Evolutionary conservation across 331 rosid genomes (phyloP).

Genomic region (Erythrophleum ivorense): DNA sequence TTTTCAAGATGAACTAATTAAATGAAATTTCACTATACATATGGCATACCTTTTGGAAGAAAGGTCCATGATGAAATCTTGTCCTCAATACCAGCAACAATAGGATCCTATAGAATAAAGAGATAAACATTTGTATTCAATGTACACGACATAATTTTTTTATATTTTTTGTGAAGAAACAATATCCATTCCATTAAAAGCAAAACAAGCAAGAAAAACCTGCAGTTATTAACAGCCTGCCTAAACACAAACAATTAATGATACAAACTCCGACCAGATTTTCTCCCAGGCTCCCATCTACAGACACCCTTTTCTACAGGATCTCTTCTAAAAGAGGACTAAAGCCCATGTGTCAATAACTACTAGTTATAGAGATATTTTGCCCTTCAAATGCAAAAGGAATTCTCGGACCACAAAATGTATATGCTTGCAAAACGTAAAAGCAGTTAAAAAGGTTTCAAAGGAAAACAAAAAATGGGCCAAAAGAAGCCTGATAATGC

Average conservation of each 20-base stretch:
- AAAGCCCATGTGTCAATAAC: slow-evolving; percentile 8
- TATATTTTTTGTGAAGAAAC: not conserved
- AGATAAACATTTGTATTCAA: slow-evolving; percentile 19
- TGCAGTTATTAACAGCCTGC: slow-evolving; percentile 7
- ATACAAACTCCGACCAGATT: slow-evolving; percentile 27
- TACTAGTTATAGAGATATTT: not conserved
- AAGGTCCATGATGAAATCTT: slow-evolving; percentile 95
- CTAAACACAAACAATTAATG: slow-evolving; percentile 12
- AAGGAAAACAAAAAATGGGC: no score
- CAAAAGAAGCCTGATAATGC: not conserved
- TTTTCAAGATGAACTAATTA: not conserved
- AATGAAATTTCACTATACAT: not conserved
- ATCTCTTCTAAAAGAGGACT: slow-evolving; percentile 13
- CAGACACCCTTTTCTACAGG: not conserved
- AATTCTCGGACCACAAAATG: not conserved
- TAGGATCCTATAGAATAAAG: slow-evolving; percentile 72
- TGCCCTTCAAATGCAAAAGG: slow-evolving; percentile 15
- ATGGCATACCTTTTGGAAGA: slow-evolving; percentile 88
- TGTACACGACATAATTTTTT: not conserved
- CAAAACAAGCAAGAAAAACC: slow-evolving; percentile 17
- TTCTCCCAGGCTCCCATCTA: slow-evolving; percentile 14
- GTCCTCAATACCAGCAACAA: slow-evolving; percentile 90
- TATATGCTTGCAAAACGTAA: not conserved
- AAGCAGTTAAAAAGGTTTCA: slow-evolving; percentile 19
- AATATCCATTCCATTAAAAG: not conserved